phyloP scores from a whole-genome alignment of 495 filamentous ascomycete species.

The Hypoxylon subgilvum region DNA sequence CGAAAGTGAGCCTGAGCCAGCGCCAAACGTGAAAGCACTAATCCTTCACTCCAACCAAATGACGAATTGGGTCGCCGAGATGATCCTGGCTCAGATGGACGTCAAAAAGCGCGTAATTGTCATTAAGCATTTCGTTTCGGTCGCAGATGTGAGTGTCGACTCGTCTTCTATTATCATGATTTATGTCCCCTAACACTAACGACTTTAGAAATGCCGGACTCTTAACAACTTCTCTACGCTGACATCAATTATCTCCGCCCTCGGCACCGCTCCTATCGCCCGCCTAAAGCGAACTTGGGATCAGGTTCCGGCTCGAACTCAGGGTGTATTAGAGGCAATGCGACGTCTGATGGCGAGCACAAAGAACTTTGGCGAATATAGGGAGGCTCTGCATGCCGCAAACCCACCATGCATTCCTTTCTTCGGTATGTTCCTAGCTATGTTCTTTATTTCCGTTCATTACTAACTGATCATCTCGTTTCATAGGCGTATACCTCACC shows the following conservation, averaged over 20 bases:
- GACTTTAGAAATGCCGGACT: conserved; percentile 80
- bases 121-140: conserved; percentile 96
- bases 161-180: background rate
- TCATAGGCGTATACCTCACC: conserved; percentile 88
- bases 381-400: conserved; percentile 87
- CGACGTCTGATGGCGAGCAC: conserved; percentile 94
- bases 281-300: conserved; percentile 94
- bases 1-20: conserved; percentile 83
- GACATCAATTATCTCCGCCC: conserved; percentile 96
- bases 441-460: conserved; percentile 3
- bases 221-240: conserved; percentile 98
- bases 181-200: conserved; percentile 29
- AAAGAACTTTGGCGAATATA: conserved; percentile 97
- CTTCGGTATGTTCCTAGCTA: conserved; percentile 73
- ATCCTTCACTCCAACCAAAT: conserved; percentile 98
- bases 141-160: conserved; percentile 78
- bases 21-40: conserved; percentile 90
- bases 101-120: conserved; percentile 95
- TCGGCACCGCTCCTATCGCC: conserved; percentile 92
- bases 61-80: conserved; percentile 99
- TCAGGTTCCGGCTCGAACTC: conserved; percentile 84
- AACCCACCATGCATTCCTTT: conserved; percentile 98
- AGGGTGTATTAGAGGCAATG: conserved; percentile 82
- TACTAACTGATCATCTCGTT: conserved; percentile 7
- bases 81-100: conserved; percentile 93